Base-by-base conservation (phyloP, 768 basidiomycete genomes). In the Crucibulum laeve region DNA sequence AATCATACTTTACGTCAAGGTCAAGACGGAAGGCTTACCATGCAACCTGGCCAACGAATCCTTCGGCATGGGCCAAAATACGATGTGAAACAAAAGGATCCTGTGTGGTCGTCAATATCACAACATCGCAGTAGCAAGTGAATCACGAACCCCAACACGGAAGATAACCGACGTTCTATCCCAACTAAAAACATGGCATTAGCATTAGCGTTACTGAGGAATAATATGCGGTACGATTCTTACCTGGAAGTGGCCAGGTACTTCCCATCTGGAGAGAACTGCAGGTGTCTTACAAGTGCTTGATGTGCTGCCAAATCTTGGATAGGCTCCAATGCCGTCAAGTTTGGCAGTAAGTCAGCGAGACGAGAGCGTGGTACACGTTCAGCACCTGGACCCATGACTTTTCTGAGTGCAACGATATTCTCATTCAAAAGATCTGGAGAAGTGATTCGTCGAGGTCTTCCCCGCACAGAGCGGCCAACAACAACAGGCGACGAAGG, bases 231-330 rank as follows among this genome's bases (percentile, higher is more conserved):
- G 17, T 13, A 13, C 25, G 24, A 8, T 8, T 26, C 63, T 38
- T 52, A 82, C 76, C 82, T 83, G 22, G 83, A 84, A 3, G 85
- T 87, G 2, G 84, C 87, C 52, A 89, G 56, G 53, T 76, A 85
- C 56, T 73, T 79, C 18, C 87, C 86, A 58, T 87, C 77, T 1
- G 84, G 85, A 1, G 83, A 86, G 63, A 88, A 89, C 57, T 87
- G 80, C 55, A 89, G 58, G 59, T 87, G 82, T 42, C 80, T 61
- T 14, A 89, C 85, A 22, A 87, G 71, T 5, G 80, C 84, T 41
- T 70, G 64, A 59, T 88, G 87, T 3, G 79, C 78, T 8, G 73
- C 73, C 18, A 85, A 58, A 48, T 80, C 81, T 53, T 86, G 76
- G 0, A 77, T 79, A 8, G 74, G 59, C 42, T 73, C 68, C 50